Evolutionary conservation across 139 green algal species (phyloP).

Genomic region (Penium margaritaceum): DNA sequence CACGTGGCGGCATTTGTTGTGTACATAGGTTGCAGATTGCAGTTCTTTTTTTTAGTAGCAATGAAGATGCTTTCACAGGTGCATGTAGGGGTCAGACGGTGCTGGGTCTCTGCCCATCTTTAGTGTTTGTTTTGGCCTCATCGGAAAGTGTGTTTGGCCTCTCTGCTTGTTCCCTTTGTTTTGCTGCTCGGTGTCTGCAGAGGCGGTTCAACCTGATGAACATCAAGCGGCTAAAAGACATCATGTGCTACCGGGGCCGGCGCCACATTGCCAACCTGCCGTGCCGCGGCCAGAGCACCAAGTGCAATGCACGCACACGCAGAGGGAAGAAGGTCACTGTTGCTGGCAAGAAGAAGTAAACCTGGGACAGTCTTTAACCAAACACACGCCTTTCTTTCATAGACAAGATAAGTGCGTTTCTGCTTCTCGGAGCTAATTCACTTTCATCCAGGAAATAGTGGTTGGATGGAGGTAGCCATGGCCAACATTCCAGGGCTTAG

Average conservation of each 20-base stretch:
- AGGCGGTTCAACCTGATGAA: constrained; percentile 75
- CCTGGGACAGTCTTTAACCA: too few relatives aligned
- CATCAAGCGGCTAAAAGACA: constrained; percentile 98
- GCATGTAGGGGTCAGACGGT: neutral
- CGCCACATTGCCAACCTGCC: constrained; percentile 84
- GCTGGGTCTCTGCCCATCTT: neutral
- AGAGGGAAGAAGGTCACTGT: constrained; percentile 75
- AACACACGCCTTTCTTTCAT: too few relatives aligned
- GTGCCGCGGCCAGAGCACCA: constrained; percentile 83
- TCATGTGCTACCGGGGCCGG: constrained; percentile 88
- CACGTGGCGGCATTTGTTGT: too few relatives aligned
- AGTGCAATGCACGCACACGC: constrained; percentile 89
- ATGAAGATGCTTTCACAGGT: too few relatives aligned
- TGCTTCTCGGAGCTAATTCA: too few relatives aligned
- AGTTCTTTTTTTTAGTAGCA: too few relatives aligned
- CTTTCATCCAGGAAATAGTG: too few relatives aligned
- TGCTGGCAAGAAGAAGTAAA: constrained; percentile 78
- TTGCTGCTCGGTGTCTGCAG: constrained; percentile 3
- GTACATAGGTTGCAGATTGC: too few relatives aligned
- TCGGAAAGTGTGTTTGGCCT: neutral
- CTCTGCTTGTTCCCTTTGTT: neutral
- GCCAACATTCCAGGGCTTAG: too few relatives aligned
- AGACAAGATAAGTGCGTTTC: too few relatives aligned
- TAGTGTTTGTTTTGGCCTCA: neutral
- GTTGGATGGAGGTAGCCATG: too few relatives aligned